phyloP scores from a whole-genome alignment of 148 eudicot genomes.

The Tetragonia tetragonoides region DNA sequence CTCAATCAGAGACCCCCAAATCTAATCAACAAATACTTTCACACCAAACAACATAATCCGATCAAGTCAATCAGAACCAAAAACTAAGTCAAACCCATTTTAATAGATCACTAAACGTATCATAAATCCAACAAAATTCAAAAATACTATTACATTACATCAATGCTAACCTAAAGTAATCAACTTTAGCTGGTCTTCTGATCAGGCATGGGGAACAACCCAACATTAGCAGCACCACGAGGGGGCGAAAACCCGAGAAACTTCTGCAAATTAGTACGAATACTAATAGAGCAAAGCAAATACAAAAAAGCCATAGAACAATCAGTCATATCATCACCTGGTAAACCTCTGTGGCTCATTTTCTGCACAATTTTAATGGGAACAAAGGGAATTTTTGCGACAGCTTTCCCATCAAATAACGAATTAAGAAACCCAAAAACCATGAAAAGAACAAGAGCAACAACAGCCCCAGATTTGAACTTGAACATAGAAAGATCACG shows the following conservation, averaged over 20 bases:
- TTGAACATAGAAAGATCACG: conserved; percentile 91
- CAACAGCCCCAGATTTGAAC: conserved; percentile 92
- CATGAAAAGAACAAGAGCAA: conserved; percentile 76
- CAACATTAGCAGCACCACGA: conserved; percentile 66
- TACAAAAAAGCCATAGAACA: conserved; percentile 99
- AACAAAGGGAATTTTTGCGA: conserved; percentile 85
- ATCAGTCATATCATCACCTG: conserved; percentile 89
- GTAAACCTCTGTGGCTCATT: conserved; percentile 83
- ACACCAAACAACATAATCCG: neutral
- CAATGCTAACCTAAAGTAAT: neutral
- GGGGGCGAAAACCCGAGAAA: conserved; percentile 93
- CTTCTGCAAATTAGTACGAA: conserved; percentile 94
- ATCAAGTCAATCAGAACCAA: neutral
- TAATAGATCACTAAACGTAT: neutral
- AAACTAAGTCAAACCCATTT: neutral
- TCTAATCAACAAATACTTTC: neutral
- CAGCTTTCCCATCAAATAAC: conserved; percentile 76
- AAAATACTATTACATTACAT: neutral
- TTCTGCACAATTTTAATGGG: conserved; percentile 81
- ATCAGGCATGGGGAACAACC: conserved; percentile 92
- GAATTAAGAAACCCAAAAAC: conserved; percentile 78
- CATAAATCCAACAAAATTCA: neutral
- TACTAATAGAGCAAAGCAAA: conserved; percentile 82
- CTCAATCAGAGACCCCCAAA: neutral
- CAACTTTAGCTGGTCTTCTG: conserved; percentile 60